Evolutionary conservation across 148 eudicot genomes (phyloP).

Genomic region (Silene uniflora): DNA sequence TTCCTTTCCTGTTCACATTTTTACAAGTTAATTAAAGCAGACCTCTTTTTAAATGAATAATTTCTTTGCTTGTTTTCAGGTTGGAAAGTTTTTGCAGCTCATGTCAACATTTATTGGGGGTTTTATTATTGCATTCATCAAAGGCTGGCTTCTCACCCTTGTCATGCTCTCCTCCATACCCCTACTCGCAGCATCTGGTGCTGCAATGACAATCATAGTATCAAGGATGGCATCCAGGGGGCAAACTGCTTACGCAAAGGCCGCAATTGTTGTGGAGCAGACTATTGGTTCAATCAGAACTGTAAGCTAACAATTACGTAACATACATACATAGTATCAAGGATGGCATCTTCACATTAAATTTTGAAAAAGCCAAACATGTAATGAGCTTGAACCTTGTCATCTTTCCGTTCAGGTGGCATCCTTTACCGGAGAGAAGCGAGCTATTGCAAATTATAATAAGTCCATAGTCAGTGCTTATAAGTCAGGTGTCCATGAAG

Average conservation of each 20-base stretch:
- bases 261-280: conserved; percentile 68
- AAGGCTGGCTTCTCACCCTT: conserved; percentile 83
- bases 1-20: background rate
- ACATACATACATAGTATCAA: too few relatives aligned
- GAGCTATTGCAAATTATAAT: conserved; percentile 39
- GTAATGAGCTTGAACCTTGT: background rate
- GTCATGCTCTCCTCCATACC: conserved; percentile 67
- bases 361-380: too few relatives aligned
- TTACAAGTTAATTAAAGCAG: background rate
- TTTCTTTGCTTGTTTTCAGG: conserved; percentile 37
- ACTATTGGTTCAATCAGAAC: conserved; percentile 84
- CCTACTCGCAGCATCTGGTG: conserved; percentile 49
- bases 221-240: conserved; percentile 57
- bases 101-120: conserved; percentile 65
- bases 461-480: conserved; percentile 42
- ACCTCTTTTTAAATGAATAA: background rate
- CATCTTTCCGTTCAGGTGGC: conserved; percentile 43
- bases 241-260: conserved; percentile 72
- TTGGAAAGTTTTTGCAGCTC: conserved; percentile 72
- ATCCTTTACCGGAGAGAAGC: conserved; percentile 61
- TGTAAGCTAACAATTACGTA: conserved; percentile 42
- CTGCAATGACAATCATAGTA: conserved; percentile 36
- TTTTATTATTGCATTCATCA: conserved; percentile 62
- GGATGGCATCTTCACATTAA: too few relatives aligned
- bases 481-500: conserved; percentile 42